Evolutionary conservation across 768 basidiomycete species (phyloP).

Genomic region (Phanerochaete carnosa): DNA sequence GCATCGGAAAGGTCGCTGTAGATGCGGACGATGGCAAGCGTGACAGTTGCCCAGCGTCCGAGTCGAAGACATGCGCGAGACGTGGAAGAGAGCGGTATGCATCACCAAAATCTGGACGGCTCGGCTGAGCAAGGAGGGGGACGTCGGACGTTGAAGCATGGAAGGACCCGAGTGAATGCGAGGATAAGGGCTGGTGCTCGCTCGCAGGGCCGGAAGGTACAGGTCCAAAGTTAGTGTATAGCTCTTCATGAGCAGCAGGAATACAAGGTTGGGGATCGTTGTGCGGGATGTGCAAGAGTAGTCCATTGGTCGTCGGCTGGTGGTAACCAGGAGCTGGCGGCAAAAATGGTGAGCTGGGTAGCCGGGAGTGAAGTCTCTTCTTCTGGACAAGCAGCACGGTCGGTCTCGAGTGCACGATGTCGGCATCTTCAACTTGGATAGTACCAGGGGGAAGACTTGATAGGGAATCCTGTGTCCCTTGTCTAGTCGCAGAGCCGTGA

Average conservation of each 20-base stretch:
- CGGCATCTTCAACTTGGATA: conserved; percentile 22
- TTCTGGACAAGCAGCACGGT: conserved; percentile 19
- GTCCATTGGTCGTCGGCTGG: neutral
- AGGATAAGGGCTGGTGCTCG: neutral
- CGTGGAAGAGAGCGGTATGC: neutral
- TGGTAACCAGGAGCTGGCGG: neutral
- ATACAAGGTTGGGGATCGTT: neutral
- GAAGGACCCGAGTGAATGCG: neutral
- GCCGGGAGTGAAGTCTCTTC: neutral
- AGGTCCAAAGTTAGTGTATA: neutral
- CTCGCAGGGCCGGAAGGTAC: neutral
- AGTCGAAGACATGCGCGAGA: neutral
- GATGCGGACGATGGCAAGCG: neutral
- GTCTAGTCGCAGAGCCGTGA: conserved; percentile 2
- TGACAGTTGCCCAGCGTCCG: neutral
- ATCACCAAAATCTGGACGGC: neutral
- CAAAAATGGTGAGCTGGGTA: conserved; percentile 3
- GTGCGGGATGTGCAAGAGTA: neutral
- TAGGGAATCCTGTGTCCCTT: neutral
- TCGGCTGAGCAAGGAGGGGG: neutral
- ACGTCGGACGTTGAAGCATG: neutral
- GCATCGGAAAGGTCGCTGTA: neutral
- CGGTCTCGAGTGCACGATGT: conserved; percentile 10
- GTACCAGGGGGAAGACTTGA: conserved; percentile 13
- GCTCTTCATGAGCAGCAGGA: neutral